A percentile compares a stretch with the other conserved stretches of the same genome.
phyloP scores from a whole-genome alignment of 345 rosid species.

The Trapa incisa region DNA sequence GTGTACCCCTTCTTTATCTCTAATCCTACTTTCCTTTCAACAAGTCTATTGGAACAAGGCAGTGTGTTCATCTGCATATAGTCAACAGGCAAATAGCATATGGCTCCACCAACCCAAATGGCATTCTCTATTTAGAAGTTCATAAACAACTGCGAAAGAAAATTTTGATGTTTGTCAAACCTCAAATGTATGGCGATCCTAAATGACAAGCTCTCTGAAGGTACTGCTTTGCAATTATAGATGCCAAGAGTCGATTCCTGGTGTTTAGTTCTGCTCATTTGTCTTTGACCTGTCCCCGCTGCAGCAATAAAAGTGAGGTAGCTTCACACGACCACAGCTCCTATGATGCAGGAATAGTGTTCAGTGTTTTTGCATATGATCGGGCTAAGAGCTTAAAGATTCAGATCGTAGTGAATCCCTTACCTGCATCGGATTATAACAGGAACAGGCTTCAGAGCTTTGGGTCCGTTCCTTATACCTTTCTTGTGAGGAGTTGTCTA shows the following conservation, averaged over 20 bases:
- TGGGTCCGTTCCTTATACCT: slow-evolving; percentile 86
- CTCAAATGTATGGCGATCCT: not conserved
- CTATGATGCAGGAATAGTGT: slow-evolving; percentile 22
- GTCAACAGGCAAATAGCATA: too few species aligned
- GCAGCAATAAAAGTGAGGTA: slow-evolving; percentile 94
- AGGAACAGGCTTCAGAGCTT: slow-evolving; percentile 78
- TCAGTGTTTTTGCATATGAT: too few species aligned
- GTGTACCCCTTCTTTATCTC: too few species aligned
- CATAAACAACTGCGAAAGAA: not conserved
- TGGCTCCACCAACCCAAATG: too few species aligned
- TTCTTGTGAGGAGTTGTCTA: slow-evolving; percentile 66
- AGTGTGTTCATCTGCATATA: not conserved
- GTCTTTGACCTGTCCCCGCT: slow-evolving; percentile 45
- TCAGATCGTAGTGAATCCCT: slow-evolving; percentile 9
- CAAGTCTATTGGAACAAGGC: not conserved
- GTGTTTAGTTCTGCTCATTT: slow-evolving; percentile 10
- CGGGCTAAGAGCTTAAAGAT: not conserved
- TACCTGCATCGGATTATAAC: slow-evolving; percentile 87
- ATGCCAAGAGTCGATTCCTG: not conserved
- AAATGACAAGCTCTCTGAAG: not conserved
- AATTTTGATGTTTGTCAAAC: not conserved
- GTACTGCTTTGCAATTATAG: not conserved
- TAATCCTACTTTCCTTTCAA: too few species aligned
- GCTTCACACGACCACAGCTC: slow-evolving; percentile 77
- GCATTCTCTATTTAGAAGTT: not conserved